Percentiles rank a stretch among this genome's conserved stretches.
phyloP scores from a whole-genome alignment of 306 rosid species.

The Casuarina cunninghamiana region DNA sequence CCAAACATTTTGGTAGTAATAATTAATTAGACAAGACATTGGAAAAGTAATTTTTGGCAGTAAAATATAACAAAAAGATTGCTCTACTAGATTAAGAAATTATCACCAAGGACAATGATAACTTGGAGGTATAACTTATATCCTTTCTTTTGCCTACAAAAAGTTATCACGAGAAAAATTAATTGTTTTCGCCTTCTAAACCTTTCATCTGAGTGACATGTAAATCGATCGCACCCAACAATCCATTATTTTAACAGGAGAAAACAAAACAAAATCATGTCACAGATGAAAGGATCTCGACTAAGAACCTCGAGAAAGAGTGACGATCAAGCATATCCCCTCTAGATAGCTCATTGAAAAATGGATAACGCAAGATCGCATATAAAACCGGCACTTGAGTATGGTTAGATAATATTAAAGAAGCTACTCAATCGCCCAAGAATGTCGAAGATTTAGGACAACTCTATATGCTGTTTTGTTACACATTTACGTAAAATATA shows the following conservation, averaged over 20 bases:
- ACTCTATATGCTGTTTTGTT: neutral
- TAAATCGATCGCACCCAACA: slow-evolving; percentile 43
- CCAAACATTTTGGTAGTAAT: slow-evolving; percentile 39
- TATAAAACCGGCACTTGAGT: slow-evolving; percentile 21
- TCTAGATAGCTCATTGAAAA: slow-evolving; percentile 35
- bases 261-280: slow-evolving; percentile 37
- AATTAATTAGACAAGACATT: slow-evolving; percentile 41
- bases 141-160: slow-evolving; percentile 24
- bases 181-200: slow-evolving; percentile 26
- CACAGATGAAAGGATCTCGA: slow-evolving; percentile 5
- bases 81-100: slow-evolving; percentile 32
- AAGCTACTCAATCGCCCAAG: neutral
- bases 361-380: slow-evolving; percentile 45
- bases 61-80: slow-evolving; percentile 34
- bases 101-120: slow-evolving; percentile 37
- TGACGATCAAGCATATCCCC: slow-evolving; percentile 11
- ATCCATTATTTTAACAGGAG: slow-evolving; percentile 36
- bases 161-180: slow-evolving; percentile 6
- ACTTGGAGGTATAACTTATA: slow-evolving; percentile 41
- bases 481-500: neutral
- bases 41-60: slow-evolving; percentile 36
- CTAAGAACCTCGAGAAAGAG: slow-evolving; percentile 42
- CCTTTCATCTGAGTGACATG: slow-evolving; percentile 36
- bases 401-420: slow-evolving; percentile 2
- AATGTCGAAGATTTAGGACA: neutral